phyloP scores from a whole-genome alignment of 768 basidiomycete species.

The Boletus sp. region DNA sequence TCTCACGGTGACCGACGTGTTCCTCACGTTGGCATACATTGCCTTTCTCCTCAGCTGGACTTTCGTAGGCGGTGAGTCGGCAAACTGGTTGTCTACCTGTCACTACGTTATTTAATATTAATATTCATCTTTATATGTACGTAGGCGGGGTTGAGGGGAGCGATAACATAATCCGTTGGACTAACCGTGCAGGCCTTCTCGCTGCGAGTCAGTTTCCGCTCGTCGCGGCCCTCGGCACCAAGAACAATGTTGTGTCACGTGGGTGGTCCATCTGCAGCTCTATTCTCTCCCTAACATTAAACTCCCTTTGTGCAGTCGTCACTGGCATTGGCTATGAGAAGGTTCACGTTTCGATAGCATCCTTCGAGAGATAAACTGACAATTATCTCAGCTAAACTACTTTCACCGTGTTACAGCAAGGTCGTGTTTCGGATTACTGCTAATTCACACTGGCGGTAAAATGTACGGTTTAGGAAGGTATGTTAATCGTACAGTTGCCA shows the following conservation, averaged over 20 bases:
- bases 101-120: not conserved
- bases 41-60: conserved; percentile 43
- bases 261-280: not conserved
- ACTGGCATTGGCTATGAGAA: conserved; percentile 30
- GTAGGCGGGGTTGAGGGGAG: conserved; percentile 9
- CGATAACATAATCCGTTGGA: conserved; percentile 24
- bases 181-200: conserved; percentile 29
- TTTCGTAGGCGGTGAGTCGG: conserved; percentile 44
- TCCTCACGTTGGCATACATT: conserved; percentile 48
- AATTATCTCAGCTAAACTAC: conserved; percentile 34
- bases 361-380: conserved; percentile 2
- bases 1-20: conserved; percentile 42
- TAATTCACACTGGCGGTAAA: conserved; percentile 43
- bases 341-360: conserved; percentile 3
- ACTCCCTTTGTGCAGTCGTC: conserved; percentile 15
- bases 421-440: conserved; percentile 43
- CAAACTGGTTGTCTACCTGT: not conserved
- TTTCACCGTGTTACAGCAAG: conserved; percentile 52
- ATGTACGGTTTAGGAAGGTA: conserved; percentile 8
- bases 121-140: not conserved
- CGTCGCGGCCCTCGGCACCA: conserved; percentile 46
- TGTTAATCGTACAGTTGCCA: not conserved
- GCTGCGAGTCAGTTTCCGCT: conserved; percentile 41
- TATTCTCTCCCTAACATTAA: not conserved
- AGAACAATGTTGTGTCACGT: conserved; percentile 48